Percentiles rank a stretch among this genome's conserved stretches.
Conservation (phyloP, 1,139 yeast species). For the Lodderomyces parapsilosis region DNA sequence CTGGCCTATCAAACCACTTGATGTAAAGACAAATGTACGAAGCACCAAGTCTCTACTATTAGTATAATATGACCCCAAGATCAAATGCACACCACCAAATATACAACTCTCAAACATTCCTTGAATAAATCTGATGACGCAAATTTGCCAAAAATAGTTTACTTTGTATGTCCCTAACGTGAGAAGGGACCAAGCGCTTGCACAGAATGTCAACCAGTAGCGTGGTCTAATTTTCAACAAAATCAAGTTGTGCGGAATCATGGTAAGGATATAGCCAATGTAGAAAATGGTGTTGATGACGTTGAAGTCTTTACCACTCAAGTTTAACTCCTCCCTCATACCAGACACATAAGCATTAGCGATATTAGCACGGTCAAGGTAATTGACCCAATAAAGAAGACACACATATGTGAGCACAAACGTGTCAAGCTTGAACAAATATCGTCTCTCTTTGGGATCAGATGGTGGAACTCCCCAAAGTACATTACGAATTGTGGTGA, state of each 20-base stretch:
- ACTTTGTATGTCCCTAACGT: slow-evolving; percentile 52
- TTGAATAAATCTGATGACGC: slow-evolving; percentile 53
- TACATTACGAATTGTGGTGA: neutral
- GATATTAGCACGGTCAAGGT: slow-evolving; percentile 47
- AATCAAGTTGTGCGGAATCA: slow-evolving; percentile 56
- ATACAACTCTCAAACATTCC: slow-evolving; percentile 57
- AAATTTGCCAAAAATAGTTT: slow-evolving; percentile 41
- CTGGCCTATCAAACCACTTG: slow-evolving; percentile 69
- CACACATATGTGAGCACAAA: slow-evolving; percentile 58
- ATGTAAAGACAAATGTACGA: slow-evolving; percentile 49
- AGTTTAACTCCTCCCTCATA: slow-evolving; percentile 51
- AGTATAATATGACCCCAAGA: slow-evolving; percentile 18
- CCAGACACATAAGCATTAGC: slow-evolving; percentile 63
- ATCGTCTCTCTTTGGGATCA: slow-evolving; percentile 37
- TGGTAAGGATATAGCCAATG: slow-evolving; percentile 58
- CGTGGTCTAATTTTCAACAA: slow-evolving; percentile 52
- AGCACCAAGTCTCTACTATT: slow-evolving; percentile 3
- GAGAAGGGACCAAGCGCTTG: slow-evolving; percentile 53
- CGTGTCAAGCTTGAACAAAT: slow-evolving; percentile 52
- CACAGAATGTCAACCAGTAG: slow-evolving; percentile 54
- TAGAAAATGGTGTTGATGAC: slow-evolving; percentile 55
- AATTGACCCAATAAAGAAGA: slow-evolving; percentile 52
- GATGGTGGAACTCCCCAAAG: slow-evolving; percentile 15
- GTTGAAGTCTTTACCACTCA: slow-evolving; percentile 51
- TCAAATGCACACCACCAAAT: slow-evolving; percentile 52